Percentiles rank a stretch among this genome's conserved stretches.
These are phyloP conservation scores for Xylaria longipes DNA, from an alignment of 495 filamentous ascomycete species.

Conservation along the genomic window DNA sequence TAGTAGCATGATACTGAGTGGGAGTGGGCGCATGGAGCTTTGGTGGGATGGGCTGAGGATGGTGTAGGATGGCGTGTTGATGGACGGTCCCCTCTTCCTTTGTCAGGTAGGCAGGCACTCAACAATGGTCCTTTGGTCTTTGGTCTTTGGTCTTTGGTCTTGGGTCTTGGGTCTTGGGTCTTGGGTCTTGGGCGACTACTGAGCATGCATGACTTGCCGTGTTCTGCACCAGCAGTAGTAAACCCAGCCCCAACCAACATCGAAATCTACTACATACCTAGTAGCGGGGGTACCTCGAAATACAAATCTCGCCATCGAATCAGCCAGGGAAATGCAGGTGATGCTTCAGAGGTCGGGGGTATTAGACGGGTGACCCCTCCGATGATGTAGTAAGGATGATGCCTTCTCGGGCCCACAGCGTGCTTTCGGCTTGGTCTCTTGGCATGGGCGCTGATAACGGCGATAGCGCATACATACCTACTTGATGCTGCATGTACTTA, in stretches of 20 bases:
- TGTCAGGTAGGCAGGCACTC: background rate
- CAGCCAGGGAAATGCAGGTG: constrained; percentile 11
- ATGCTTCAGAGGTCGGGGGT: background rate
- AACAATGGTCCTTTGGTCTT: background rate
- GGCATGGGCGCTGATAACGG: background rate
- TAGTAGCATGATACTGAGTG: background rate
- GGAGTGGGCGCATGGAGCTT: background rate
- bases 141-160: too few species aligned
- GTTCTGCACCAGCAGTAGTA: too few species aligned
- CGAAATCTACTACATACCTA: background rate
- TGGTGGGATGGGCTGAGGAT: background rate
- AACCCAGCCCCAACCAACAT: background rate
- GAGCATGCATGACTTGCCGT: too few species aligned
- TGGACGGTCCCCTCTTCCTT: background rate
- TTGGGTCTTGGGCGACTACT: background rate
- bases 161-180: background rate
- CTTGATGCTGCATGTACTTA: background rate
- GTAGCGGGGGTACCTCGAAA: background rate
- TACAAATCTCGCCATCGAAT: constrained; percentile 17
- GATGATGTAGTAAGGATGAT: constrained; percentile 17
- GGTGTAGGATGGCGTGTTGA: background rate
- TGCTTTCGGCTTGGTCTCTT: background rate
- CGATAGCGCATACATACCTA: background rate
- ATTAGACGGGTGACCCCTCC: constrained; percentile 16
- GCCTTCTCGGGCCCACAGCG: background rate